A percentile compares a stretch with the other conserved stretches of the same genome.
Conservation (phyloP, 202 grass and related monocot genomes). For the Thinopyrum obtusiflorum region DNA sequence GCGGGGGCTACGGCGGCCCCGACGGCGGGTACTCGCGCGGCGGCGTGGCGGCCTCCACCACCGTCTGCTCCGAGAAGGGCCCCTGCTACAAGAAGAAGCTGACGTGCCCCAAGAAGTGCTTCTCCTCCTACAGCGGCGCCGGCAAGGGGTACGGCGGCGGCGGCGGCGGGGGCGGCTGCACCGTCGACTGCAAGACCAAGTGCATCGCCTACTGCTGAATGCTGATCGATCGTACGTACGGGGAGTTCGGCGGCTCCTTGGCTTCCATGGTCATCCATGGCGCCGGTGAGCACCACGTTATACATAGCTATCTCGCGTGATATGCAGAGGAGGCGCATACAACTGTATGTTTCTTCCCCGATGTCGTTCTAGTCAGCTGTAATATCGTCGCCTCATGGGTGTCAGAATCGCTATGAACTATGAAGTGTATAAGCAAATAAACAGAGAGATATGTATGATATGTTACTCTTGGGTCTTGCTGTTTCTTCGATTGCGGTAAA, state of each 20-base stretch:
- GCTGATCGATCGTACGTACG: not conserved
- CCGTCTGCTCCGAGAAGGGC: constrained; percentile 74
- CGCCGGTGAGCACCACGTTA: not conserved
- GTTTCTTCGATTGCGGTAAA: not conserved
- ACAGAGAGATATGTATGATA: not conserved
- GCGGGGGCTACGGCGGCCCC: constrained; percentile 60
- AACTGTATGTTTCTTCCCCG: not conserved
- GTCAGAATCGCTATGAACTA: too few species aligned
- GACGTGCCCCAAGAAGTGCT: constrained; percentile 95
- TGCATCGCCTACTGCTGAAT: constrained; percentile 70
- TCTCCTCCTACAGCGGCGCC: constrained; percentile 66
- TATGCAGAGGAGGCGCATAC: not conserved
- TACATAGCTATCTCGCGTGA: not conserved
- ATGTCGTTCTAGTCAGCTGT: not conserved
- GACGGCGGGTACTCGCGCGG: constrained; percentile 53
- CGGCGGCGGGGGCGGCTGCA: constrained; percentile 80
- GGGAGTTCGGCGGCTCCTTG: not conserved
- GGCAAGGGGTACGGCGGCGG: constrained; percentile 68
- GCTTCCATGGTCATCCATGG: not conserved
- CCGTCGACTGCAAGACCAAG: constrained; percentile 85
- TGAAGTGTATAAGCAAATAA: not conserved
- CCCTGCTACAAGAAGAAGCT: constrained; percentile 77
- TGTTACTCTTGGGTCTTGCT: not conserved
- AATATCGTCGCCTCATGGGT: too few species aligned
- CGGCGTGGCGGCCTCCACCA: constrained; percentile 60